phyloP scores from a whole-genome alignment of 345 rosid species.

The Conringia planisiliqua region DNA sequence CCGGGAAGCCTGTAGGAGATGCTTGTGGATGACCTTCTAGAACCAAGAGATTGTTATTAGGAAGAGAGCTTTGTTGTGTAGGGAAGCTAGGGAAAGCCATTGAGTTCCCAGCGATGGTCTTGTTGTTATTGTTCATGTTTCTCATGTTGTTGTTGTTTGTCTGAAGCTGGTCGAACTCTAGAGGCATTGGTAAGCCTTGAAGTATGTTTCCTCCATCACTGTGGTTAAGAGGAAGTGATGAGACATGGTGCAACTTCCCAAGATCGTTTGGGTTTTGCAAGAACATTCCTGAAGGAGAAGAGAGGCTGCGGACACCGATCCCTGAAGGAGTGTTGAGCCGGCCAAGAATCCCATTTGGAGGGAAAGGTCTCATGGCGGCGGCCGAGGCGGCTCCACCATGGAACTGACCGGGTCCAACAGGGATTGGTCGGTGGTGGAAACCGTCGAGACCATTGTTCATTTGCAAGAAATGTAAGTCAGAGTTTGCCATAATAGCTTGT shows the following conservation, averaged over 20 bases:
- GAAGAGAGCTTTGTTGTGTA: slow-evolving; percentile 35
- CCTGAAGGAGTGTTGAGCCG: slow-evolving; percentile 61
- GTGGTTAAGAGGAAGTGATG: slow-evolving; percentile 34
- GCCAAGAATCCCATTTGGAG: slow-evolving; percentile 60
- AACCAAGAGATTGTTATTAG: slow-evolving; percentile 42
- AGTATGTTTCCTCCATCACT: slow-evolving; percentile 50
- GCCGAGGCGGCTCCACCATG: slow-evolving; percentile 46
- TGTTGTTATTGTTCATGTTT: slow-evolving; percentile 31
- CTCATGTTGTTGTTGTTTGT: slow-evolving; percentile 39
- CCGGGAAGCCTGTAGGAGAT: slow-evolving; percentile 36
- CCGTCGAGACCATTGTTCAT: slow-evolving; percentile 52
- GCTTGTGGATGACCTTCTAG: slow-evolving; percentile 48
- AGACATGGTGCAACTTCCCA: slow-evolving; percentile 48
- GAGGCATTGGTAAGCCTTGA: slow-evolving; percentile 67
- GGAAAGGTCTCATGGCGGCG: slow-evolving; percentile 42
- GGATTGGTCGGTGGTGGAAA: slow-evolving; percentile 44
- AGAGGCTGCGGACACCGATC: slow-evolving; percentile 55
- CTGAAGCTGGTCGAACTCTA: slow-evolving; percentile 63
- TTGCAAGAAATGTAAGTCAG: slow-evolving; percentile 60
- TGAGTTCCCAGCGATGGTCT: not conserved
- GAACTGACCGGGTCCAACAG: slow-evolving; percentile 46
- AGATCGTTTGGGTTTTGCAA: slow-evolving; percentile 35
- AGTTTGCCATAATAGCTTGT: slow-evolving; percentile 60
- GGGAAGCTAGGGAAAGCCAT: slow-evolving; percentile 29
- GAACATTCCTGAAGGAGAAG: slow-evolving; percentile 48